Evolutionary conservation across 148 eudicot genomes (phyloP).

Genomic region (Mesembryanthemum crystallinum): DNA sequence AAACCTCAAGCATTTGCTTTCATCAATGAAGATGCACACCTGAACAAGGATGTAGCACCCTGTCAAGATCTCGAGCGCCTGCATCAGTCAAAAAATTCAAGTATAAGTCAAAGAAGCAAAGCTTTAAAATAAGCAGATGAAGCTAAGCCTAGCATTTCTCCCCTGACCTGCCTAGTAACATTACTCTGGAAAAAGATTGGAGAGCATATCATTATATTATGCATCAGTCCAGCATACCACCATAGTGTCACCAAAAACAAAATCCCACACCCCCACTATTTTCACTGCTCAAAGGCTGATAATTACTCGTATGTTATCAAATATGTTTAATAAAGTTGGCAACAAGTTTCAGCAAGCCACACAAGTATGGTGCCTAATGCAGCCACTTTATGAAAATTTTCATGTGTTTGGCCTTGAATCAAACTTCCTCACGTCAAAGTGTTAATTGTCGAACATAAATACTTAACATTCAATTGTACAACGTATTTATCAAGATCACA

Average conservation of each 20-base stretch:
- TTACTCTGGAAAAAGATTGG: too few species aligned
- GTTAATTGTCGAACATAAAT: not conserved
- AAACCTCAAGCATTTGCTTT: not conserved
- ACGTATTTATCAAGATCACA: not conserved
- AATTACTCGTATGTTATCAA: not conserved
- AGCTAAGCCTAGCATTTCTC: not conserved
- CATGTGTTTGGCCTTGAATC: not conserved
- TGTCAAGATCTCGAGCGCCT: slow-evolving; percentile 97
- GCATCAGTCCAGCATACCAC: not conserved
- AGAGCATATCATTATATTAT: not conserved
- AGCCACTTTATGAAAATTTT: not conserved
- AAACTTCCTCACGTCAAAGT: not conserved
- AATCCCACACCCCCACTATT: not conserved
- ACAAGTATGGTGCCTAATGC: not conserved
- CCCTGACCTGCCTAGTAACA: not conserved
- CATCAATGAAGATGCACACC: slow-evolving; percentile 39
- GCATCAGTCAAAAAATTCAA: slow-evolving; percentile 27
- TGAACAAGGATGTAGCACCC: slow-evolving; percentile 97
- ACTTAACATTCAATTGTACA: not conserved
- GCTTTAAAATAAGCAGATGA: not conserved
- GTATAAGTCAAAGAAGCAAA: not conserved
- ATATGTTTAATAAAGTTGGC: not conserved
- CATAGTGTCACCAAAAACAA: too few species aligned
- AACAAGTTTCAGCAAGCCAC: not conserved
- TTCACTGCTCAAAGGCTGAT: not conserved